A percentile compares a stretch with the other conserved stretches of the same genome.
Evolutionary conservation across 257 asterid species (phyloP).

Genomic region (Solanum arcanum): DNA sequence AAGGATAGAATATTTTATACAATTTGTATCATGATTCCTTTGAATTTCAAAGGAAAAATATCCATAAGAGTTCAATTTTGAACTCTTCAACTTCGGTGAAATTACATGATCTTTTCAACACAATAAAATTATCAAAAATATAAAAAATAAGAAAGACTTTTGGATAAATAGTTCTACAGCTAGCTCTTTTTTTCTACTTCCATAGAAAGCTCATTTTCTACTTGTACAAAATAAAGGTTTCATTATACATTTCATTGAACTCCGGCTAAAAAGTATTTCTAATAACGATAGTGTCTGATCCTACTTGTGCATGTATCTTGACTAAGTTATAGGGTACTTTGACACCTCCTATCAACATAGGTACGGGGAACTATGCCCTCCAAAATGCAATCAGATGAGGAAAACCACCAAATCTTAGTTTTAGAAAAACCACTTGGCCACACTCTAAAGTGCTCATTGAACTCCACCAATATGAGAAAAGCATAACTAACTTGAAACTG

Average conservation of each 20-base stretch:
- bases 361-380: neutral
- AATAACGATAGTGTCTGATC: neutral
- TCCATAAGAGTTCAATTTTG: neutral
- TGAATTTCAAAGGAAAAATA: neutral
- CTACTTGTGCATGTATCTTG: neutral
- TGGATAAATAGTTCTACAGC: neutral
- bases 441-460: neutral
- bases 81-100: neutral
- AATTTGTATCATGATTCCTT: neutral
- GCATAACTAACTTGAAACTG: neutral
- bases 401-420: neutral
- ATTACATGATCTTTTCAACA: neutral
- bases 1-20: neutral
- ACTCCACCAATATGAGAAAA: neutral
- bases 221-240: neutral
- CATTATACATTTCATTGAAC: neutral
- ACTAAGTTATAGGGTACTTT: neutral
- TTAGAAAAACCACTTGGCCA: neutral
- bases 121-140: neutral
- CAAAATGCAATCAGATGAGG: neutral
- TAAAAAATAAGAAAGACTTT: neutral
- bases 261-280: neutral
- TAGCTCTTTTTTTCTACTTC: neutral
- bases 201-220: neutral
- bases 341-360: neutral